These are phyloP conservation scores for Kitagawia praeruptora DNA, from an alignment of 129 eudicot species.

Conservation along the genomic window DNA sequence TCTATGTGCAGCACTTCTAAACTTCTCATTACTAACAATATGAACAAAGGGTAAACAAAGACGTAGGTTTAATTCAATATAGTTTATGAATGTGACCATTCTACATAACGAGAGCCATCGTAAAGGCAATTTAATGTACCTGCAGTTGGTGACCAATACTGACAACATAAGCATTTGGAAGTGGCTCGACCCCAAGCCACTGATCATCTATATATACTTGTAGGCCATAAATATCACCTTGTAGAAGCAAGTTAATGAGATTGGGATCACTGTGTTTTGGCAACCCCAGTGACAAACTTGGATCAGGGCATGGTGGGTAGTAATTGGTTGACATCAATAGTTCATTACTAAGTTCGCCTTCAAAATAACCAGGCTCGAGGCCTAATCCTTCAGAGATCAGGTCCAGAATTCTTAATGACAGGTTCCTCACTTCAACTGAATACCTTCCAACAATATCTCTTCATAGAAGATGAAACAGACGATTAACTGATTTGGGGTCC, in stretches of 20 bases:
- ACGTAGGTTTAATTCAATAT: no score
- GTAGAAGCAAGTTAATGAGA: slow-evolving; percentile 10
- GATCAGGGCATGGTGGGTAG: slow-evolving; percentile 17
- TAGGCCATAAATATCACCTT: slow-evolving; percentile 10
- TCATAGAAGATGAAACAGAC: no score
- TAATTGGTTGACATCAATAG: slow-evolving; percentile 13
- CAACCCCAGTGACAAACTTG: slow-evolving; percentile 15
- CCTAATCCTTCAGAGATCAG: slow-evolving; percentile 20
- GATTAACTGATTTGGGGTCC: no score
- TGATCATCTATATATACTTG: slow-evolving; percentile 8
- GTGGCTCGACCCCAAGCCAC: slow-evolving; percentile 18
- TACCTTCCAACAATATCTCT: no score
- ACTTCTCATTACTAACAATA: slow-evolving; percentile 7
- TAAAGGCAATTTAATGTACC: not conserved
- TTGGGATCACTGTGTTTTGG: slow-evolving; percentile 18
- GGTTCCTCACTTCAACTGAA: no score
- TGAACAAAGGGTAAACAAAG: not conserved
- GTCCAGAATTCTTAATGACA: no score
- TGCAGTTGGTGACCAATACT: slow-evolving; percentile 14
- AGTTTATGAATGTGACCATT: not conserved
- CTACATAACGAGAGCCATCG: not conserved
- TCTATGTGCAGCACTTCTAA: slow-evolving; percentile 2
- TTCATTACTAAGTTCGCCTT: slow-evolving; percentile 5
- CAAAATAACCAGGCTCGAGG: slow-evolving; percentile 14
- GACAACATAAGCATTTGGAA: slow-evolving; percentile 12